Conservation (phyloP, 2,329 filamentous ascomycete species). For the Macrophomina tecta region DNA sequence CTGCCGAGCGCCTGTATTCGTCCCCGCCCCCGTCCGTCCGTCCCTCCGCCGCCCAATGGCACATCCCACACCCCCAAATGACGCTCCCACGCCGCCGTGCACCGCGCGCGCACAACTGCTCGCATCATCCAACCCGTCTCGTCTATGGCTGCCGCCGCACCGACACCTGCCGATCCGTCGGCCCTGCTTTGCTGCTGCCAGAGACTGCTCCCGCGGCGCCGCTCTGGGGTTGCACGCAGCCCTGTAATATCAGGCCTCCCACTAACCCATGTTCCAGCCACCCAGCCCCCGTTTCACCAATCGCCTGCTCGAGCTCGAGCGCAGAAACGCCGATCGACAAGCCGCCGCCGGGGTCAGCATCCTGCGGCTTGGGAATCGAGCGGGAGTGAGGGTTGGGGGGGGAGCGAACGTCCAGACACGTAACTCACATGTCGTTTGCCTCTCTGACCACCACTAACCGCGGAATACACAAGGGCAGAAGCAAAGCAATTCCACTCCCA, state of each 20-base stretch:
- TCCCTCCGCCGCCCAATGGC: too few species aligned
- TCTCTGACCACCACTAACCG: conserved; percentile 9
- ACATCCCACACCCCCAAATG: not conserved
- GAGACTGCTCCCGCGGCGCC: not conserved
- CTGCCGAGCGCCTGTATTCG: conserved; percentile 5
- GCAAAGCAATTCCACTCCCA: not conserved
- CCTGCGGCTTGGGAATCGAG: conserved; percentile 22
- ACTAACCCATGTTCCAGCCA: conserved; percentile 29
- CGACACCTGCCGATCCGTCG: conserved; percentile 16
- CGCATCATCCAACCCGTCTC: conserved; percentile 11
- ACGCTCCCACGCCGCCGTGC: not conserved
- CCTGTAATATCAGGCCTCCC: conserved; percentile 28
- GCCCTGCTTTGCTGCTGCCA: conserved; percentile 13
- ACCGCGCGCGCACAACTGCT: not conserved
- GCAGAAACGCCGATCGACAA: conserved; percentile 29
- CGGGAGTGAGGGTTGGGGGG: conserved; percentile 16
- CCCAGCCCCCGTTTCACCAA: conserved; percentile 28
- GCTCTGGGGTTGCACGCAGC: conserved; percentile 28
- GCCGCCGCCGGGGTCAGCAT: conserved; percentile 25
- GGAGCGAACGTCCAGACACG: not conserved
- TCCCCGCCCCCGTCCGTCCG: not conserved
- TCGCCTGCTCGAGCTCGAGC: conserved; percentile 28
- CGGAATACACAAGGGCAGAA: not conserved
- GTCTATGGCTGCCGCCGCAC: conserved; percentile 6
- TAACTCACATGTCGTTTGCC: not conserved